phyloP scores from a whole-genome alignment of 2,329 filamentous ascomycete genomes.

The Xylaria sp. region DNA sequence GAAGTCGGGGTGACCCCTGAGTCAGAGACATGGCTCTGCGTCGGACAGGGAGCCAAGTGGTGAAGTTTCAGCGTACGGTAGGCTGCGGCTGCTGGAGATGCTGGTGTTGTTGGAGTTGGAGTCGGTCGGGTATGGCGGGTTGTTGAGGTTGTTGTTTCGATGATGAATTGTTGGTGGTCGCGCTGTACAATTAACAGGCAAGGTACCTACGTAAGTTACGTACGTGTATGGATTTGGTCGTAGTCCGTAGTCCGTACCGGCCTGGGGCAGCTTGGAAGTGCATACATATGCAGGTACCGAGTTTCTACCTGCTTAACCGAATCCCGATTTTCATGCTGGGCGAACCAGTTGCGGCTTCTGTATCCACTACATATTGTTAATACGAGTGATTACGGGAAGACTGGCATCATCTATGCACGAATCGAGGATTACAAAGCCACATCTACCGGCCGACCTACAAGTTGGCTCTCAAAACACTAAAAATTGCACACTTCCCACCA shows the following conservation, averaged over 20 bases:
- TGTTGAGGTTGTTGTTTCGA: not conserved
- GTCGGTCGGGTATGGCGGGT: not conserved
- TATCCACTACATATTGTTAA: no score
- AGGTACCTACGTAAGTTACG: not conserved
- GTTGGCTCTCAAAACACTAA: no score
- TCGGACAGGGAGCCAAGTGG: conserved; percentile 1
- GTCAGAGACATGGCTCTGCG: conserved; percentile 47
- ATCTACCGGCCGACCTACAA: no score
- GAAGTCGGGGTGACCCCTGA: conserved; percentile 83
- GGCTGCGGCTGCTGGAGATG: not conserved
- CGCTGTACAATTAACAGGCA: not conserved
- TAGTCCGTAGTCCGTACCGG: no score
- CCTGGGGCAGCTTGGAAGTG: not conserved
- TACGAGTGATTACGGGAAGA: no score
- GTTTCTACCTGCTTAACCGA: not conserved
- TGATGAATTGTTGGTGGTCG: not conserved
- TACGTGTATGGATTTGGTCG: not conserved
- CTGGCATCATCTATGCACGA: no score
- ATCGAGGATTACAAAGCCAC: no score
- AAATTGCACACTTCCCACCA: no score
- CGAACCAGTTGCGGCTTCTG: no score
- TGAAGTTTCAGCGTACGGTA: not conserved
- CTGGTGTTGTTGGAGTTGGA: not conserved
- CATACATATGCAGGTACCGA: not conserved
- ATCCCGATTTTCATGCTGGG: not conserved